Evolutionary conservation across 352 stramenopile species (phyloP).

Genomic region (Peronospora destructor): DNA sequence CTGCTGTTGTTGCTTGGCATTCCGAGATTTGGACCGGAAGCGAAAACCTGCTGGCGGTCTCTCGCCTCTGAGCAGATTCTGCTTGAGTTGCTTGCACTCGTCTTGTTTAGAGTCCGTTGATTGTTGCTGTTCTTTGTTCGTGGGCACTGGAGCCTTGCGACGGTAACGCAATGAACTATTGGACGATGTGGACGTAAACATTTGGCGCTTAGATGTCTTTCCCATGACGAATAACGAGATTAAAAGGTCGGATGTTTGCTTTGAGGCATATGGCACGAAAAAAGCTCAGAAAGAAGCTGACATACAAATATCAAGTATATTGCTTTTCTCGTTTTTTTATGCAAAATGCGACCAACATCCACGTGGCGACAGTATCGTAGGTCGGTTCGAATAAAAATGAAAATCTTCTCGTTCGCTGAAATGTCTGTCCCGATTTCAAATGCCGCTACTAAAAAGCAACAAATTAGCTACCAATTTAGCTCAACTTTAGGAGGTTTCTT

Average conservation of each 20-base stretch:
- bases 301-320: constrained; percentile 17
- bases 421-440: too few species aligned
- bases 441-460: background rate
- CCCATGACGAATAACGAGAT: constrained; percentile 24
- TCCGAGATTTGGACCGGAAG: constrained; percentile 5
- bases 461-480: background rate
- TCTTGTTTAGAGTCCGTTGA: constrained; percentile 5
- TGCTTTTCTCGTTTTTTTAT: background rate
- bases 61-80: constrained; percentile 3
- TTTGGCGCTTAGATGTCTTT: constrained; percentile 45
- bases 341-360: constrained; percentile 6
- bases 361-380: background rate
- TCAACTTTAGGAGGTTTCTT: background rate
- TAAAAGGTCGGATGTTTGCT: constrained; percentile 16
- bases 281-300: constrained; percentile 2
- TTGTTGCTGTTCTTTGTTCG: constrained; percentile 27
- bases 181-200: constrained; percentile 7
- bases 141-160: constrained; percentile 32
- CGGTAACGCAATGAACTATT: constrained; percentile 38
- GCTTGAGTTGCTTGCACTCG: constrained; percentile 2
- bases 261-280: constrained; percentile 2
- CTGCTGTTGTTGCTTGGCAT: constrained; percentile 5
- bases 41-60: constrained; percentile 4
- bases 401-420: too few species aligned
- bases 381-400: too few species aligned